Conservation (phyloP, 352 stramenopile genomes). For the Globisporangium polare region DNA sequence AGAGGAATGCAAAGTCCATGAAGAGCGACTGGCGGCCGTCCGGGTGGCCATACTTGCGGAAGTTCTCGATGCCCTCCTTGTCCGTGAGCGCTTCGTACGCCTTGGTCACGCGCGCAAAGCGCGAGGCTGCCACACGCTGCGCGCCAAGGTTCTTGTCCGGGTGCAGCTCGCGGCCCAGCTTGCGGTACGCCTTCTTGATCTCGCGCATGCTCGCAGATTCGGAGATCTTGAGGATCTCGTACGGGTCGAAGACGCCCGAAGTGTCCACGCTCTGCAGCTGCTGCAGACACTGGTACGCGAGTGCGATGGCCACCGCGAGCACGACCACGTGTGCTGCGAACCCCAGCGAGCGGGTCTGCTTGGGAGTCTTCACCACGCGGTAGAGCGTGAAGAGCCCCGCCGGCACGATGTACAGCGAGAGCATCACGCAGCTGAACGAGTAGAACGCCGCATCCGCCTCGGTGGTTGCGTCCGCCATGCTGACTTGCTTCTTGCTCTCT, state of each 20-base stretch:
- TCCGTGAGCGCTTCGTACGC: conserved; percentile 85
- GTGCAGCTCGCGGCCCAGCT: conserved; percentile 62
- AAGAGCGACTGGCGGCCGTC: conserved; percentile 75
- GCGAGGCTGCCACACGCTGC: conserved; percentile 24
- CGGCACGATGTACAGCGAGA: conserved; percentile 73
- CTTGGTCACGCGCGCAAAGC: conserved; percentile 77
- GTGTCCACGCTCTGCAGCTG: conserved; percentile 70
- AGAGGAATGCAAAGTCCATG: conserved; percentile 67
- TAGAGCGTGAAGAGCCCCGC: conserved; percentile 50
- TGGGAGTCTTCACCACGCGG: conserved; percentile 38
- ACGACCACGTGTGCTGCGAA: conserved; percentile 50
- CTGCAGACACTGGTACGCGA: conserved; percentile 47
- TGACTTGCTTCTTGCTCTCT: not conserved
- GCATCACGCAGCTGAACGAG: conserved; percentile 79
- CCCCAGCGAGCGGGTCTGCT: conserved; percentile 38
- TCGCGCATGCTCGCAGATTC: conserved; percentile 45
- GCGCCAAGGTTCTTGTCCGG: conserved; percentile 80
- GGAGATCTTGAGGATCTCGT: conserved; percentile 76
- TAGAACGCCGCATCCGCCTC: conserved; percentile 80
- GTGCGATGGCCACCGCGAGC: conserved; percentile 39
- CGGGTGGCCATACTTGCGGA: conserved; percentile 74
- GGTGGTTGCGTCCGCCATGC: conserved; percentile 28
- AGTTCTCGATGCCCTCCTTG: conserved; percentile 68
- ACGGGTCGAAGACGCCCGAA: conserved; percentile 79
- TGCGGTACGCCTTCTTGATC: conserved; percentile 77